Base-by-base conservation (phyloP, 345 rosid genomes). In the Cardamine occulta region DNA sequence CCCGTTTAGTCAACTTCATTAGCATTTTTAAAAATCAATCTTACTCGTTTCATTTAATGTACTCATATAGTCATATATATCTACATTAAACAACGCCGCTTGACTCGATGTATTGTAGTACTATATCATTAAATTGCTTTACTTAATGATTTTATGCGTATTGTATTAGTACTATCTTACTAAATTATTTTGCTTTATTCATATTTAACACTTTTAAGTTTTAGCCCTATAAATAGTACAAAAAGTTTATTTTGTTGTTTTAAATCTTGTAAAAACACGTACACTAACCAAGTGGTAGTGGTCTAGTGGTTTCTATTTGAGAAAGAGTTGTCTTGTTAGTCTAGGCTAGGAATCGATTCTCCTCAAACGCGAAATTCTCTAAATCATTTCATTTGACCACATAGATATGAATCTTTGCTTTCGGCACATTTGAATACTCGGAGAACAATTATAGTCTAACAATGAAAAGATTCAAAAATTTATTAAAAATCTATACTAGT, bases 1-100 rank as follows among this genome's bases (percentile, higher is more conserved):
- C 47, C 69, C 39, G n/a, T n/a, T 75, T 60, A 52, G 69, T 75
- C 79, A 68, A 68, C 69, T 23, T 66, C 66, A 66, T 74, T 51
- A 74, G 4, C 29, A 66, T 24, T 66, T 65, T 31, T 23, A n/a
- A n/a, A n/a, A n/a, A 2, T 2, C 12, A 37, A 12, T 62, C 7
- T 26, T 31, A 63, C 44, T 59, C 28, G 26, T 34, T 59, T 34
- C n/a, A 59, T 18, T 59, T 18, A 34, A 10, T 59, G n/a, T 17
- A 4, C n/a, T 29, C 18, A 56, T 31, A n/a, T n/a, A n/a, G n/a
- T n/a, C n/a, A n/a, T n/a, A n/a, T n/a, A n/a, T n/a, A 5, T 6
- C n/a, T 19, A 40, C 26, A 39, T 7, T 64, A 23, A 58, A 74
- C 42, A 47, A 34, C 53, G 52, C 39, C 29, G 72, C 15, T 74